These are phyloP conservation scores for Colletotrichum siamense DNA, from an alignment of 2,329 filamentous ascomycete species.

Conservation along the genomic window DNA sequence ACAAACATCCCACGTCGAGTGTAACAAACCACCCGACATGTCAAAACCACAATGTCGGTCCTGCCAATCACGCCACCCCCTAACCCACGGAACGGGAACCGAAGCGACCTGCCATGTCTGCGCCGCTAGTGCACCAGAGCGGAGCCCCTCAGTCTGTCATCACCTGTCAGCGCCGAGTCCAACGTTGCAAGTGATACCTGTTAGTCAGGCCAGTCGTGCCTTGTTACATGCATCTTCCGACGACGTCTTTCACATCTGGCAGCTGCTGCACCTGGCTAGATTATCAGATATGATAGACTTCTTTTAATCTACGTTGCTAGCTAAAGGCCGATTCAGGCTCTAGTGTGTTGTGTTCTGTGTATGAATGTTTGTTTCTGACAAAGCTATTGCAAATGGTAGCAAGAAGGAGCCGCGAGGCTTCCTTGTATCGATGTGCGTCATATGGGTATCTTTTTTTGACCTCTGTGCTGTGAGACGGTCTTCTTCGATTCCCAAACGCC, in stretches of 20 bases:
- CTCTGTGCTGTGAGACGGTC: slow-evolving; percentile 4
- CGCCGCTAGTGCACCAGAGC: slow-evolving; percentile 1
- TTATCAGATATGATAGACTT: neutral
- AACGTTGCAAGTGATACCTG: neutral
- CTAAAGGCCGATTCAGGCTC: neutral
- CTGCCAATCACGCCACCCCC: slow-evolving; percentile 3
- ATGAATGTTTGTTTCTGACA: neutral
- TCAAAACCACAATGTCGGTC: neutral
- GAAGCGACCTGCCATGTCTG: neutral
- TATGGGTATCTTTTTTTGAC: slow-evolving; percentile 20
- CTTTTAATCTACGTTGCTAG: slow-evolving; percentile 3
- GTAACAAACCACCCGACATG: neutral
- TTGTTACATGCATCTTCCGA: neutral
- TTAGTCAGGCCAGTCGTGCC: neutral
- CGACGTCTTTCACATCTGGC: neutral
- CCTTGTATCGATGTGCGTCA: slow-evolving; percentile 3
- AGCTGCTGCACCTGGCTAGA: neutral
- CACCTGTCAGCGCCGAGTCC: neutral
- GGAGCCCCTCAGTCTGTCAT: neutral
- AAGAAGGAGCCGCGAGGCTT: neutral
- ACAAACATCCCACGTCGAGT: neutral
- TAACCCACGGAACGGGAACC: neutral
- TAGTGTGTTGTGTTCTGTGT: neutral
- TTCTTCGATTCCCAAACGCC: slow-evolving; percentile 23
- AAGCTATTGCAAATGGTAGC: slow-evolving; percentile 14